Evolutionary conservation across 1,284 basidiomycete genomes (phyloP).

Genomic region (Apiotrichum porosum): DNA sequence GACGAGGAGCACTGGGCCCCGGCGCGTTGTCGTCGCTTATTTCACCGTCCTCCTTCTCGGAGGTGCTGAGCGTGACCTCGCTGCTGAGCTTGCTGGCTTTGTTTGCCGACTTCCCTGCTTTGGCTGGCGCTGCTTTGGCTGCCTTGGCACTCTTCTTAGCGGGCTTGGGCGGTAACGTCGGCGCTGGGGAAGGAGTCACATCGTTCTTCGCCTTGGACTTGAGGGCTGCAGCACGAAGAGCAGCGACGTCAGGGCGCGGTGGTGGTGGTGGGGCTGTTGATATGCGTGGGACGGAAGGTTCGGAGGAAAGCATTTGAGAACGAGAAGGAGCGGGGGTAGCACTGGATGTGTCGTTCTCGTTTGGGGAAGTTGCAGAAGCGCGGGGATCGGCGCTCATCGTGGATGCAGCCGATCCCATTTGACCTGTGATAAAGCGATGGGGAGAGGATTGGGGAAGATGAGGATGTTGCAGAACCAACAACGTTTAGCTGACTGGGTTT

Average conservation of each 20-base stretch:
- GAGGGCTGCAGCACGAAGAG: conserved; percentile 8
- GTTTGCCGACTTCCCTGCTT: no score
- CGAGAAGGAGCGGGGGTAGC: neutral
- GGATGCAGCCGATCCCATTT: conserved; percentile 15
- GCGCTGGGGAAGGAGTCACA: neutral
- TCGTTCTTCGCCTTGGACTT: conserved; percentile 5
- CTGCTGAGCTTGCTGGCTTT: neutral
- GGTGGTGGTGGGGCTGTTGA: neutral
- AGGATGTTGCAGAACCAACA: no score
- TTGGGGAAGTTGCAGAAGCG: neutral
- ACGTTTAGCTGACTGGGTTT: no score
- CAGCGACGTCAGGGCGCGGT: conserved; percentile 5
- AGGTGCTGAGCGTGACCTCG: no score
- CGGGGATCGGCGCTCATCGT: conserved; percentile 19
- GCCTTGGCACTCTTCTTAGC: neutral
- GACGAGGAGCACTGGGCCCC: no score
- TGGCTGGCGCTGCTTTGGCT: no score
- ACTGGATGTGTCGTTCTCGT: neutral
- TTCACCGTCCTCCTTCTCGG: conserved; percentile 15
- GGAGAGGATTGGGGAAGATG: no score
- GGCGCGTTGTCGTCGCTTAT: conserved; percentile 10
- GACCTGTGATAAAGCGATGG: neutral
- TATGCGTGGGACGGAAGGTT: neutral
- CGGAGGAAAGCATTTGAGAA: no score
- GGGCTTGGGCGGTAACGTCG: neutral